These are phyloP conservation scores for Neurospora sp. DNA, from an alignment of 495 filamentous ascomycete genomes.

Conservation along the genomic window DNA sequence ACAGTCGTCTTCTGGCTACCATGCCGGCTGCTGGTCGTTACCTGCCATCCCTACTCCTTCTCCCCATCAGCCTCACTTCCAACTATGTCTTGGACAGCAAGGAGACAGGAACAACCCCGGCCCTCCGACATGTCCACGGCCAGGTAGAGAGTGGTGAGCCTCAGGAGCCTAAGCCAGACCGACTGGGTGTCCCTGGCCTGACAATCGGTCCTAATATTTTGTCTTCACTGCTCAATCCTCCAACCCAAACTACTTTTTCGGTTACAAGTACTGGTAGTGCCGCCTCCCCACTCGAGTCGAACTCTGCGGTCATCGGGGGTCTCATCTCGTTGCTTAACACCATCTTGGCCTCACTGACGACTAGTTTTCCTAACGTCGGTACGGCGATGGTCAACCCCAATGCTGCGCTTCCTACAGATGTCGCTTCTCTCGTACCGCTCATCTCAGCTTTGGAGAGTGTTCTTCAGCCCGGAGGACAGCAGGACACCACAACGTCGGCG, in stretches of 20 bases:
- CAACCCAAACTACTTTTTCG: not conserved
- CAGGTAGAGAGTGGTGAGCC: not conserved
- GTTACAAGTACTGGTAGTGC: not conserved
- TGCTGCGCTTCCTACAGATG: not conserved
- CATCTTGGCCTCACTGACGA: not conserved
- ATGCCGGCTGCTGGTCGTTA: constrained; percentile 9
- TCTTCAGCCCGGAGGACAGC: not conserved
- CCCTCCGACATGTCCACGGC: not conserved
- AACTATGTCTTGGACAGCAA: not conserved
- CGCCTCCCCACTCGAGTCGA: not conserved
- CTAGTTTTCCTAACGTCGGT: not conserved
- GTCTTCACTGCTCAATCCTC: constrained; percentile 5
- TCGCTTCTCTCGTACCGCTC: not conserved
- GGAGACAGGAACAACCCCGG: not conserved
- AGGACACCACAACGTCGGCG: not conserved
- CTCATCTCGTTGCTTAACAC: constrained; percentile 5
- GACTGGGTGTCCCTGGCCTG: constrained; percentile 4
- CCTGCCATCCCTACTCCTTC: not conserved
- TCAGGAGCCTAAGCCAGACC: not conserved
- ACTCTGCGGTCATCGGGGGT: not conserved
- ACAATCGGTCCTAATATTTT: constrained; percentile 2
- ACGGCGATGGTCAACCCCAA: not conserved
- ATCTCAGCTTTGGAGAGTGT: constrained; percentile 1
- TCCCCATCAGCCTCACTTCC: not conserved
- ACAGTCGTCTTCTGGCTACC: not conserved